These are phyloP conservation scores for Ganoderma resinaceum DNA, from an alignment of 1,284 basidiomycete genomes.

Conservation along the genomic window DNA sequence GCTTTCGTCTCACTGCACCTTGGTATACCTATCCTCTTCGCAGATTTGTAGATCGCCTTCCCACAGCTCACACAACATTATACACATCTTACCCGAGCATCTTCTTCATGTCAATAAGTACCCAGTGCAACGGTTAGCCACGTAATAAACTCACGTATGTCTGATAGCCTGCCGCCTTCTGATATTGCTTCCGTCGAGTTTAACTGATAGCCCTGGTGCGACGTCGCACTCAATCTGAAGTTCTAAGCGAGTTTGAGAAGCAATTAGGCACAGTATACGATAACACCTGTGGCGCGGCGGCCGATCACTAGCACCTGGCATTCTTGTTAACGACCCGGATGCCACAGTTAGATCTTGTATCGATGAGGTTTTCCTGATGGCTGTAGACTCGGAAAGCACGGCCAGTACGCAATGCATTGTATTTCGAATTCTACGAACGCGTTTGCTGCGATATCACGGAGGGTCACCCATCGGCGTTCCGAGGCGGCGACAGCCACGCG, in stretches of 20 bases:
- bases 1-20: not conserved
- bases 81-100: not conserved
- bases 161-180: not conserved
- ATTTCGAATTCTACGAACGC: too few relatives aligned
- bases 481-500: too few relatives aligned
- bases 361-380: too few relatives aligned
- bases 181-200: not conserved
- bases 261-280: not conserved
- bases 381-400: too few relatives aligned
- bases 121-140: not conserved
- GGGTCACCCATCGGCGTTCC: too few relatives aligned
- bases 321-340: too few relatives aligned
- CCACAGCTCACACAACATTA: not conserved
- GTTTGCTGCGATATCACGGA: too few relatives aligned
- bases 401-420: too few relatives aligned
- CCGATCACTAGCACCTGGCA: not conserved
- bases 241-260: not conserved
- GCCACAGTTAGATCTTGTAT: too few relatives aligned
- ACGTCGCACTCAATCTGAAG: not conserved
- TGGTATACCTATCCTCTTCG: not conserved
- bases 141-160: not conserved
- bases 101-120: not conserved
- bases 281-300: too few relatives aligned
- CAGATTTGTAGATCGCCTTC: not conserved
- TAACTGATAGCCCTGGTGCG: not conserved